Conservation (phyloP, 2,329 filamentous ascomycete genomes). For the Triangularia verruculosa region DNA sequence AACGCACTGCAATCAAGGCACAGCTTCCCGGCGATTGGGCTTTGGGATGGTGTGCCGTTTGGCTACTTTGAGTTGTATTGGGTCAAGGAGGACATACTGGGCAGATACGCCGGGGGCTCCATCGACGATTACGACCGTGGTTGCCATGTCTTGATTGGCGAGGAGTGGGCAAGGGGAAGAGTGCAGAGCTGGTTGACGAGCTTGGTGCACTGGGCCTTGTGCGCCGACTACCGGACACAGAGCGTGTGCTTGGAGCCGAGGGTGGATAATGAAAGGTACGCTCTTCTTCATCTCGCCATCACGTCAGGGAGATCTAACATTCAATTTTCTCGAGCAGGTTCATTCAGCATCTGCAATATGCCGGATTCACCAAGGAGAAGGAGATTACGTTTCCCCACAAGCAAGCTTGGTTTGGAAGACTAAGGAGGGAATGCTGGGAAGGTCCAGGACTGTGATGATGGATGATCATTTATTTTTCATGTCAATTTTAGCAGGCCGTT, state of each 20-base stretch:
- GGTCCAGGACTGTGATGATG: constrained; percentile 55
- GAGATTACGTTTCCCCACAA: constrained; percentile 90
- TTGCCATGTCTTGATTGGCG: constrained; percentile 83
- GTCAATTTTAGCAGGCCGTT: background rate
- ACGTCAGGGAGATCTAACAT: background rate
- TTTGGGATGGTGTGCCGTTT: constrained; percentile 94
- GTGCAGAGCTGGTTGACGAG: constrained; percentile 80
- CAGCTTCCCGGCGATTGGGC: constrained; percentile 85
- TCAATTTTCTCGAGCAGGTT: constrained; percentile 50
- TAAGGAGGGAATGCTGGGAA: constrained; percentile 77
- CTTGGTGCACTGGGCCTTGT: constrained; percentile 80
- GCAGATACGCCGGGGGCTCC: constrained; percentile 56
- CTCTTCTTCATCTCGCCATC: background rate
- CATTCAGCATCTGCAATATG: constrained; percentile 65
- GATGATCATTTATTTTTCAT: background rate
- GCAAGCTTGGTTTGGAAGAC: constrained; percentile 79
- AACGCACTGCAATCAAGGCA: constrained; percentile 64
- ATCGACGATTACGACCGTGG: constrained; percentile 83
- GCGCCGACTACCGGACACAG: constrained; percentile 76
- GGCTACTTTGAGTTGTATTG: constrained; percentile 98
- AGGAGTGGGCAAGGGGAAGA: constrained; percentile 84
- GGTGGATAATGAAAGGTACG: constrained; percentile 85
- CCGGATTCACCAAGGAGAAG: constrained; percentile 81
- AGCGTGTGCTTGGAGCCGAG: constrained; percentile 83
- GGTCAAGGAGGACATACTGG: constrained; percentile 87